Evolutionary conservation across 2,329 filamentous ascomycete species (phyloP), one percentile per base, ranked within the genome.

Genomic region (Epichloe hybrida): DNA sequence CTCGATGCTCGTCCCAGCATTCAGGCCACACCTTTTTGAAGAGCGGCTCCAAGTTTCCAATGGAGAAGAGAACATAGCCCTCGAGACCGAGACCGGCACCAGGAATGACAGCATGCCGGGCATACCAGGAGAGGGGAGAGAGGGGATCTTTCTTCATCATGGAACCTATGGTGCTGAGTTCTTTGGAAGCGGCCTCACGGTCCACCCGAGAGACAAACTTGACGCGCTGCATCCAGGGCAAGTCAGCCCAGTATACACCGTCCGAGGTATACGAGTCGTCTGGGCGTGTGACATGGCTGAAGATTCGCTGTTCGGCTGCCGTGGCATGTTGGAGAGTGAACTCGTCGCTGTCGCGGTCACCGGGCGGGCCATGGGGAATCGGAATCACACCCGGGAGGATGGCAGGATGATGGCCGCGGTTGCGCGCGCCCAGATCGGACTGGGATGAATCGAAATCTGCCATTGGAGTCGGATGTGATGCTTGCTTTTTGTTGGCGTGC

Each of bases 41-140:
- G 11, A 97, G 76, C 4, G 90, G 86, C 62, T 86, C 81, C 56
- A 97, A 73, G 68, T 95, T 96, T 52, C 91, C 91, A 59, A 97
- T 96, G 55, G 90, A 96, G 75, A 97, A 97, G 20, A 97, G 79
- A 41, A 96, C 90, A 64, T 96, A 97, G 60, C 88, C 91, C 76
- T 97, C 91, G 31, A 97, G 79, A 64, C 89, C 84, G 48, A 97
- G 80, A 64, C 91, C 91, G 57, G 89, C 89, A 69, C 91, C 91
- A 47, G 91, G 91, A 52, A 97, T 81, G 50, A 96, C 84, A 69
- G 90, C 91, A 64, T 95, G 93, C 62, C 82, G 80, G 64, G 94
- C 84, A 67, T 97, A 97, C 76, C 83, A 93, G 23, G 76, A 72
- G n/a, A 97, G 51, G 0, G 90, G 89, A 50, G 83, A 86, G 15